Evolutionary conservation across 306 rosid genomes (phyloP), one percentile per base, ranked within the genome.

Genomic region (Abrus pulchellus): DNA sequence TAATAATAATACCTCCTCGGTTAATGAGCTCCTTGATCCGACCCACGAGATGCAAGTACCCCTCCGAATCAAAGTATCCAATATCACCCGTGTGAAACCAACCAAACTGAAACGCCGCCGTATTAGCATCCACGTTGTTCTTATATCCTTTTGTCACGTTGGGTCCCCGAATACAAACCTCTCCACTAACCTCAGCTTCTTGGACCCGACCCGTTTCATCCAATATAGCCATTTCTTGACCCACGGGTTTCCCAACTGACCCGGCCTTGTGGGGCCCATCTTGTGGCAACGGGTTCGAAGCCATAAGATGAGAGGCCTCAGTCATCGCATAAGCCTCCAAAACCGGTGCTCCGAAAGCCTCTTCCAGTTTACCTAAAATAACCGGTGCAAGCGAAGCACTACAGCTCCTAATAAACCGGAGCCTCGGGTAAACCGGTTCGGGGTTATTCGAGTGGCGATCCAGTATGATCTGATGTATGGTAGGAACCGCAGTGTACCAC

Each of bases 261-360:
- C 99, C 98, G 43, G 98, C 64, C 34, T 91, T 95, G 82, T 93
- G 97, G 5, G 52, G 78, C 20, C 99, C 99, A 29, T 93, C 87
- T 34, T 85, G 86, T 32, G 96, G 97, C 40, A 95, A 76, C 41
- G 97, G 99, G 69, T 91, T 95, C 27, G 99, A 91, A 0, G 88
- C 47, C 99, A 93, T 93, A 0, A 84, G 69, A 89, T 95, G 99
- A 3, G 97, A 9, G 7, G 99, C 99, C 50, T 95, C 99, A 0
- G 99, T 95, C 99, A 95, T 95, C 1, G 99, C 99, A 64, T 95
- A 95, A 0, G 99, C 91, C 82, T 95, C 99, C 80, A 95, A 75
- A 43, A 93, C 99, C 28, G 99, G 97, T 7, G 99, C 94, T 8
- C 91, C 86, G 72, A 95, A 90, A 0, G 92, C 54, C 49, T 84